phyloP scores from a whole-genome alignment of 2,329 filamentous ascomycete species.

The Lachnum nothofagi region DNA sequence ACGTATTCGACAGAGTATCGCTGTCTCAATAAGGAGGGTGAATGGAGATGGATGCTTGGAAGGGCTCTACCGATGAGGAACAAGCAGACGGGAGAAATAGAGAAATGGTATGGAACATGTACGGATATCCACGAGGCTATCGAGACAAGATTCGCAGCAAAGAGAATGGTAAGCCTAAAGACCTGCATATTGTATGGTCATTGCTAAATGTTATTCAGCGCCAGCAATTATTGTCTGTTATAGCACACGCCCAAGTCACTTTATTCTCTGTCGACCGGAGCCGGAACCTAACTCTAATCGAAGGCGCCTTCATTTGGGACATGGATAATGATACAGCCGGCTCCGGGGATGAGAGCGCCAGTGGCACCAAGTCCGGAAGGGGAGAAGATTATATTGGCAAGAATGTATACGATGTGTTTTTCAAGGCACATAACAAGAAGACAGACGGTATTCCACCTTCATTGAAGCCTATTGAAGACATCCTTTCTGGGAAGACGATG shows the following conservation, averaged over 20 bases:
- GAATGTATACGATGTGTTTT: constrained; percentile 62
- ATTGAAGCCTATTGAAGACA: constrained; percentile 55
- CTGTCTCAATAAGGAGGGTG: constrained; percentile 59
- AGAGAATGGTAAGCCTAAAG: constrained; percentile 43
- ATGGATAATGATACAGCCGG: constrained; percentile 28
- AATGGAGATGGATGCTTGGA: constrained; percentile 75
- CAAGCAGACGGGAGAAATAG: constrained; percentile 59
- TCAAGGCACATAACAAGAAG: constrained; percentile 23
- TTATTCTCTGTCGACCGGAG: constrained; percentile 67
- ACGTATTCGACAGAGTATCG: constrained; percentile 68
- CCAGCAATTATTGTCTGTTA: constrained; percentile 67
- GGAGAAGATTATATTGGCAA: constrained; percentile 45
- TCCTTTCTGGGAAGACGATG: constrained; percentile 54
- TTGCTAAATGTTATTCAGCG: constrained; percentile 29
- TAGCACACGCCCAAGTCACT: constrained; percentile 69
- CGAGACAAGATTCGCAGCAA: constrained; percentile 60
- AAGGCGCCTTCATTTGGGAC: constrained; percentile 59
- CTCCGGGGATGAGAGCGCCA: constrained; percentile 35
- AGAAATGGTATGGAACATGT: constrained; percentile 77
- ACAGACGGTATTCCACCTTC: constrained; percentile 38
- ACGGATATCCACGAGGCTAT: constrained; percentile 75
- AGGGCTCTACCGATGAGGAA: constrained; percentile 65
- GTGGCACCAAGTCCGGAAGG: constrained; percentile 12
- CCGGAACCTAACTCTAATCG: constrained; percentile 60
- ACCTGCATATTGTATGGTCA: not conserved